phyloP scores from a whole-genome alignment of 495 filamentous ascomycete species.

The Penicillium dipodomyicola region DNA sequence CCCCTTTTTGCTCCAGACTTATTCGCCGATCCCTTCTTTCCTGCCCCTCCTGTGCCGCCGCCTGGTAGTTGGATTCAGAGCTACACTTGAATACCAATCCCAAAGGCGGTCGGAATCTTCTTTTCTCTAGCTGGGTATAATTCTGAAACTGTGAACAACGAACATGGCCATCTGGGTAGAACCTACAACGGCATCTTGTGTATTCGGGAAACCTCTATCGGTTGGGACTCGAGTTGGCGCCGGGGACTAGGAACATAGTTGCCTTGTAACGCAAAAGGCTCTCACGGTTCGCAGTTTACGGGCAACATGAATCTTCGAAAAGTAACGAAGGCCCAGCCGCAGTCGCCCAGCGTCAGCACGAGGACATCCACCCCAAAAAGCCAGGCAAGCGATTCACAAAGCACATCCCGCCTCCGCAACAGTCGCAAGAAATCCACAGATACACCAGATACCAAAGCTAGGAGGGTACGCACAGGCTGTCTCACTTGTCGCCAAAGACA shows the following conservation, averaged over 20 bases:
- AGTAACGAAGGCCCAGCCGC: constrained; percentile 16
- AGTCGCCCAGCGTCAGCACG: constrained; percentile 13
- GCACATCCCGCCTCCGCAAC: constrained; percentile 12
- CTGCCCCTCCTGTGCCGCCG: constrained; percentile 7
- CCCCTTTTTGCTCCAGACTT: not conserved
- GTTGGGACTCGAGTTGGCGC: constrained; percentile 17
- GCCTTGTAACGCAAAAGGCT: not conserved
- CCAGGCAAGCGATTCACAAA: constrained; percentile 26
- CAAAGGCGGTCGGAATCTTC: not conserved
- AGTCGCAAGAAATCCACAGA: constrained; percentile 28
- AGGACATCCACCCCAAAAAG: constrained; percentile 19
- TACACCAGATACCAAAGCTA: constrained; percentile 51
- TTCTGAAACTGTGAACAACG: constrained; percentile 11
- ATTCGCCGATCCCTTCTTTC: constrained; percentile 5
- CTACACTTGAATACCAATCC: not conserved
- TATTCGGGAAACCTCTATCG: constrained; percentile 18
- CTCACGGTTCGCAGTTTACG: not conserved
- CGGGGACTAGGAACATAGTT: constrained; percentile 23
- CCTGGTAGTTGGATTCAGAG: not conserved
- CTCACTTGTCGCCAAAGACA: constrained; percentile 75
- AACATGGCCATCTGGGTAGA: constrained; percentile 30
- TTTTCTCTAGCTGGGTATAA: not conserved
- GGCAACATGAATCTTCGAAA: constrained; percentile 25
- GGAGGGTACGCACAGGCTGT: constrained; percentile 72
- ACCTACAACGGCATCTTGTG: constrained; percentile 16